These are phyloP conservation scores for Candida pseudofarinosa DNA, from an alignment of 805 yeast species.

Conservation along the genomic window DNA sequence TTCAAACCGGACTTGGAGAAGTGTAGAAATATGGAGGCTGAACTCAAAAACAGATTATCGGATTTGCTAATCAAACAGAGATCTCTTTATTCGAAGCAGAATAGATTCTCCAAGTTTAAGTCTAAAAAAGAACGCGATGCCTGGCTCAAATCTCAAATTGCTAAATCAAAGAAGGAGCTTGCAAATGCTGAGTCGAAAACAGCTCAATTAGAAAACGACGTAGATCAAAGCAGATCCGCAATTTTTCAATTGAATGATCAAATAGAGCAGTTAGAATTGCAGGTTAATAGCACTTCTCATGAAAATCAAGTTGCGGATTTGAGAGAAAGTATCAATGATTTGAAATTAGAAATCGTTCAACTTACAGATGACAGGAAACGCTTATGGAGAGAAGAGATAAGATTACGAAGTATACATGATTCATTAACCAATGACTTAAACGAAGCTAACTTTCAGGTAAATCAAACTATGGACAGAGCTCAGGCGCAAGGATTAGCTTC, in stretches of 20 bases:
- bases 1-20: slow-evolving; percentile 40
- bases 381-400: slow-evolving; percentile 78
- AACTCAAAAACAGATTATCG: slow-evolving; percentile 34
- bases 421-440: slow-evolving; percentile 53
- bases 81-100: slow-evolving; percentile 63
- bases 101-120: slow-evolving; percentile 58
- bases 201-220: slow-evolving; percentile 16
- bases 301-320: slow-evolving; percentile 12
- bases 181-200: slow-evolving; percentile 20
- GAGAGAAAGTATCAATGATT: slow-evolving; percentile 34
- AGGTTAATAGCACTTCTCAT: slow-evolving; percentile 9
- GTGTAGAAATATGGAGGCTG: slow-evolving; percentile 37
- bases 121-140: slow-evolving; percentile 55
- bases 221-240: slow-evolving; percentile 21
- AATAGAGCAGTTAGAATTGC: slow-evolving; percentile 11
- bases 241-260: slow-evolving; percentile 13
- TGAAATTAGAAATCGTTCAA: slow-evolving; percentile 39
- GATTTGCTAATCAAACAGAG: slow-evolving; percentile 52
- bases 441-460: slow-evolving; percentile 55
- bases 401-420: slow-evolving; percentile 51
- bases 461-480: slow-evolving; percentile 72
- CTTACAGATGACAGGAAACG: slow-evolving; percentile 65
- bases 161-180: slow-evolving; percentile 26
- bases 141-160: slow-evolving; percentile 60
- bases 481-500: slow-evolving; percentile 66